phyloP scores from a whole-genome alignment of 345 rosid species.

The Populus tremula region DNA sequence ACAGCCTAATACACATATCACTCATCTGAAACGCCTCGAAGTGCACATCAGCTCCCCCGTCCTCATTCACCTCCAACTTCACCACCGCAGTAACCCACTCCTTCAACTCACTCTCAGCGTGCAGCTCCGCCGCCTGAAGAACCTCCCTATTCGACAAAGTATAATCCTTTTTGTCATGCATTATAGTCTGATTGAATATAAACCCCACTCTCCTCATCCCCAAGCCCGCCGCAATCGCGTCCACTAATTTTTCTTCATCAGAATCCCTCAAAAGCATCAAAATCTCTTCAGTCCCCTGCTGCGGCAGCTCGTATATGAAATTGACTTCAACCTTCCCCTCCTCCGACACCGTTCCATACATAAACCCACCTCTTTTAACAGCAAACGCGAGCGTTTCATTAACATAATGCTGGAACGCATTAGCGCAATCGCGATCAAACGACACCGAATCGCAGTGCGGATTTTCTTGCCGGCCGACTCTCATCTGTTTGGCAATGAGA shows the following conservation, averaged over 20 bases:
- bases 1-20: constrained; percentile 80
- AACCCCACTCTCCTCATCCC: constrained; percentile 90
- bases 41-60: constrained; percentile 82
- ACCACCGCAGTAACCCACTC: constrained; percentile 95
- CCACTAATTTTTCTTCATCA: constrained; percentile 71
- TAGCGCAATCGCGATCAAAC: constrained; percentile 77
- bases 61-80: constrained; percentile 82
- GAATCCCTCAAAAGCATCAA: constrained; percentile 57
- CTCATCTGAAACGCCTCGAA: constrained; percentile 98
- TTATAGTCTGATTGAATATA: constrained; percentile 68
- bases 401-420: constrained; percentile 72
- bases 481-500: constrained; percentile 84
- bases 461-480: constrained; percentile 72
- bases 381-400: constrained; percentile 77
- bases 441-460: constrained; percentile 83
- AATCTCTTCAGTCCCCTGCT: constrained; percentile 63
- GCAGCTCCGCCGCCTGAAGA: constrained; percentile 66
- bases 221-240: constrained; percentile 68
- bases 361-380: constrained; percentile 82
- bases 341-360: constrained; percentile 81
- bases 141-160: constrained; percentile 72
- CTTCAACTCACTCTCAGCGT: constrained; percentile 71
- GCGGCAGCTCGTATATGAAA: constrained; percentile 92
- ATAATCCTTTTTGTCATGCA: constrained; percentile 72
- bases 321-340: constrained; percentile 75